Evolutionary conservation across 2,329 filamentous ascomycete species (phyloP).

Genomic region (Massarina eburnea): DNA sequence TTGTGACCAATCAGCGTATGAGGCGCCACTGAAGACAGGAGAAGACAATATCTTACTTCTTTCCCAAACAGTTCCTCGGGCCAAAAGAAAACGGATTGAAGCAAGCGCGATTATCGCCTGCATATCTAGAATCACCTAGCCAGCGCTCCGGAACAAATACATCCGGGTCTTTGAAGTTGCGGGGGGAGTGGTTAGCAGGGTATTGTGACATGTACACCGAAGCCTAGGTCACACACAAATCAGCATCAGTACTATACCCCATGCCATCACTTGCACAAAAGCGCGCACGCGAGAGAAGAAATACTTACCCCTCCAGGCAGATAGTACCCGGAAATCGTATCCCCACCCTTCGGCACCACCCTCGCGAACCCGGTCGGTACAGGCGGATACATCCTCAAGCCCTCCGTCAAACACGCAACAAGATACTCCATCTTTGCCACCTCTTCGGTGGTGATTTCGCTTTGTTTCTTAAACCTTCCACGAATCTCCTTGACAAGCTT

Average conservation of each 20-base stretch:
- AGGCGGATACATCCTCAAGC: constrained; percentile 30
- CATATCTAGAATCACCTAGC: constrained; percentile 19
- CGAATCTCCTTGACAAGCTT: constrained; percentile 29
- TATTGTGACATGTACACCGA: constrained; percentile 15
- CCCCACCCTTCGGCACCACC: constrained; percentile 25
- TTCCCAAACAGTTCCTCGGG: constrained; percentile 19
- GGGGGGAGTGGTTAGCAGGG: too few species aligned
- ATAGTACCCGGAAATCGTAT: constrained; percentile 26
- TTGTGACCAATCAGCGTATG: too few species aligned
- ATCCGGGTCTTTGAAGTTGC: constrained; percentile 15
- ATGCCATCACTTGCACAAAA: background rate
- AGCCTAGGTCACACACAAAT: constrained; percentile 6
- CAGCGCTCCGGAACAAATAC: constrained; percentile 17
- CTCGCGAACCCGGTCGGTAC: constrained; percentile 33
- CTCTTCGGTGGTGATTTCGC: constrained; percentile 28
- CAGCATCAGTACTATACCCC: background rate
- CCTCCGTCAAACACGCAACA: constrained; percentile 30
- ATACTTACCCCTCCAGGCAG: constrained; percentile 25
- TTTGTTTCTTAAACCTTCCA: constrained; percentile 15
- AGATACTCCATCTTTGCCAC: constrained; percentile 31
- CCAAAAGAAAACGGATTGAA: constrained; percentile 23
- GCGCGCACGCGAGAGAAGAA: background rate
- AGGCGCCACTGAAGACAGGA: background rate
- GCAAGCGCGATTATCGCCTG: constrained; percentile 28
- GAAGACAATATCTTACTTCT: constrained; percentile 1